Base-by-base conservation (phyloP, 306 rosid species). In the Malus asiatica region DNA sequence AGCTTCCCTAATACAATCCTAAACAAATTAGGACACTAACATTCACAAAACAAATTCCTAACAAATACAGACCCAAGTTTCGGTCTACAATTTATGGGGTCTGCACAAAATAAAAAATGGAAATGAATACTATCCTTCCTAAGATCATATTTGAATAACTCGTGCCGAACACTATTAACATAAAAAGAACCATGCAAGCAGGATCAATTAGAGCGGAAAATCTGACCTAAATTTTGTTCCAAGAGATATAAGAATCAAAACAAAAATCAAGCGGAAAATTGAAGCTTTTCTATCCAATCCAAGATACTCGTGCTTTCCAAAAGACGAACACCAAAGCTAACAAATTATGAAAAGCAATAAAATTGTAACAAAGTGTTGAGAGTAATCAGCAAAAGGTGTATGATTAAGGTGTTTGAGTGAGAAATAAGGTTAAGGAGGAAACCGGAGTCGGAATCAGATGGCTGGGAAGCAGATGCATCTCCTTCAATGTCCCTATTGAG, bases 401-500 rank as follows among this genome's bases (percentile, higher is more conserved):
- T 19, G 70, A 44, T 44, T 44, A 13, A 38, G 57, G 9, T 23
- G 12, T 9, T 6, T 33, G 52, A 53, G 16, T 15, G 10, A 23
- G 29, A 53, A 51, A 71, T 1, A 16, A 42, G 64, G 68, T 14
- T 33, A 30, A 68, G 44, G 29, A 3, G 4, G 52, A 45, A 76
- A 86, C 98, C 93, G 38, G 88, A 42, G 46, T 83, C 89, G 33
- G 92, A 82, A 75, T 72, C 90, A 76, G 91, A 85, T 20, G 78
- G 83, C 79, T 84, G 89, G 25, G 93, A 82, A 83, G 83, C 75
- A 42, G 86, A 81, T 3, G 79, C 76, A 74, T 87, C 96, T 72
- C 96, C 97, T n/a, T 87, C 91, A 6, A 91, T 87, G 83, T 91
- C 96, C 87, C 89, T 86, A 71, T 86, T 88, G 71, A 91, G 79